Percentiles rank a stretch among this genome's conserved stretches.
phyloP scores from a whole-genome alignment of 345 rosid species.

The Cardamine resedifolia region DNA sequence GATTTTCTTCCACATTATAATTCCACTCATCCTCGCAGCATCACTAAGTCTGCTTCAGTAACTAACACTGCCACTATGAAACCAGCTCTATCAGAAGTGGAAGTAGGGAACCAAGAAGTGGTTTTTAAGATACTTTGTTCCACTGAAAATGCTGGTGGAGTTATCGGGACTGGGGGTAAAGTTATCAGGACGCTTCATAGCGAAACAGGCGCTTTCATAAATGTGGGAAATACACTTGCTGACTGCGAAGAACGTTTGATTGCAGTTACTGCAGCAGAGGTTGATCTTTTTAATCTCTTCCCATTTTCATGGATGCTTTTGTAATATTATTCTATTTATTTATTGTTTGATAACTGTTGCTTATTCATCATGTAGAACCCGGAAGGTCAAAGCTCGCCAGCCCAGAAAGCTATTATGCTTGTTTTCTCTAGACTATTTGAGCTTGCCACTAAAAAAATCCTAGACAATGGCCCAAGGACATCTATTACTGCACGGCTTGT shows the following conservation, averaged over 20 bases:
- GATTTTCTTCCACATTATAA: slow-evolving; percentile 29
- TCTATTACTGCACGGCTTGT: slow-evolving; percentile 68
- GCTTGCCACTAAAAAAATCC: slow-evolving; percentile 55
- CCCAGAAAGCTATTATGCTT: slow-evolving; percentile 75
- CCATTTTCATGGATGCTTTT: slow-evolving; percentile 14
- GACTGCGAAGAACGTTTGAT: slow-evolving; percentile 81
- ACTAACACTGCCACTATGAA: slow-evolving; percentile 43
- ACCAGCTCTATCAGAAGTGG: slow-evolving; percentile 50
- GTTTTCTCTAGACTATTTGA: slow-evolving; percentile 65
- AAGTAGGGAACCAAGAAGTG: slow-evolving; percentile 47
- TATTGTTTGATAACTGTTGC: slow-evolving; percentile 24
- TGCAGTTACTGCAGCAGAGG: slow-evolving; percentile 78
- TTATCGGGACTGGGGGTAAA: slow-evolving; percentile 82
- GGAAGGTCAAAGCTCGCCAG: slow-evolving; percentile 61
- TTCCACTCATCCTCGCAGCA: slow-evolving; percentile 18
- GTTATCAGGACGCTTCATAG: slow-evolving; percentile 66
- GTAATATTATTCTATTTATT: slow-evolving; percentile 14
- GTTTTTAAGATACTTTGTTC: slow-evolving; percentile 73
- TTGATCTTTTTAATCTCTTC: slow-evolving; percentile 32
- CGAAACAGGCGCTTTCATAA: slow-evolving; percentile 78
- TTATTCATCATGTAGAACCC: slow-evolving; percentile 57
- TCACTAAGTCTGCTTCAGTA: slow-evolving; percentile 26
- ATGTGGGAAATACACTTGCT: slow-evolving; percentile 57
- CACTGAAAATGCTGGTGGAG: slow-evolving; percentile 75
- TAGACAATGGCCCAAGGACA: slow-evolving; percentile 43